These are phyloP conservation scores for Pyrenula massariospora DNA, from an alignment of 495 filamentous ascomycete genomes.

Conservation along the genomic window DNA sequence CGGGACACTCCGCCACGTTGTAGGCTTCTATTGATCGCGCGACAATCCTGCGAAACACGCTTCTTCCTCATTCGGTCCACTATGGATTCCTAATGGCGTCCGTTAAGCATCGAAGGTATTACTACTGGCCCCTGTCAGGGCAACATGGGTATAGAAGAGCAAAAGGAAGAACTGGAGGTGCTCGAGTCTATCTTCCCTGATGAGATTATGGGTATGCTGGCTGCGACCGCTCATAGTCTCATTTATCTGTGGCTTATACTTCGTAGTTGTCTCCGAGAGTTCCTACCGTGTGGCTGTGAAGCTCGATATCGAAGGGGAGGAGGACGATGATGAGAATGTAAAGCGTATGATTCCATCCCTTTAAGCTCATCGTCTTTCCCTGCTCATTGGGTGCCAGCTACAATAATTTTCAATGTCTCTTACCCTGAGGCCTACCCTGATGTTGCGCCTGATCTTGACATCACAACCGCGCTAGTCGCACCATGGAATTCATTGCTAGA, in stretches of 20 bases:
- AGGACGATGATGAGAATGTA: slow-evolving; percentile 39
- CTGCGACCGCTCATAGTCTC: no score
- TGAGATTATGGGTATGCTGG: slow-evolving; percentile 81
- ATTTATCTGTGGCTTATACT: no score
- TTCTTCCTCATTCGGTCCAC: no score
- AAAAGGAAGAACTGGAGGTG: slow-evolving; percentile 90
- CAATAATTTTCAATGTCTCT: slow-evolving; percentile 66
- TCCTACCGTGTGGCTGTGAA: slow-evolving; percentile 74
- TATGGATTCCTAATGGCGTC: no score
- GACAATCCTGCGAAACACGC: no score
- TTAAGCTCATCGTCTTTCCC: neutral
- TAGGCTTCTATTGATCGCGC: no score
- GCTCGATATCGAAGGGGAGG: slow-evolving; percentile 59
- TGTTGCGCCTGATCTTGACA: slow-evolving; percentile 64
- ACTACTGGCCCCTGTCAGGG: no score
- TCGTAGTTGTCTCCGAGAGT: slow-evolving; percentile 77
- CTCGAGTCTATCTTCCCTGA: slow-evolving; percentile 97
- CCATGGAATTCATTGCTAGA: slow-evolving; percentile 50
- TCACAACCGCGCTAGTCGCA: slow-evolving; percentile 59
- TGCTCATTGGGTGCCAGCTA: slow-evolving; percentile 24
- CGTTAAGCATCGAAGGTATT: no score
- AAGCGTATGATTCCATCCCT: slow-evolving; percentile 22
- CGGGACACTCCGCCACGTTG: no score
- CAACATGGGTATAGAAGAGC: slow-evolving; percentile 83
- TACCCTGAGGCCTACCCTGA: slow-evolving; percentile 86